Percentiles rank a stretch among this genome's conserved stretches.
phyloP scores from a whole-genome alignment of 352 stramenopile genomes.

The Phytopythium ostracodes region DNA sequence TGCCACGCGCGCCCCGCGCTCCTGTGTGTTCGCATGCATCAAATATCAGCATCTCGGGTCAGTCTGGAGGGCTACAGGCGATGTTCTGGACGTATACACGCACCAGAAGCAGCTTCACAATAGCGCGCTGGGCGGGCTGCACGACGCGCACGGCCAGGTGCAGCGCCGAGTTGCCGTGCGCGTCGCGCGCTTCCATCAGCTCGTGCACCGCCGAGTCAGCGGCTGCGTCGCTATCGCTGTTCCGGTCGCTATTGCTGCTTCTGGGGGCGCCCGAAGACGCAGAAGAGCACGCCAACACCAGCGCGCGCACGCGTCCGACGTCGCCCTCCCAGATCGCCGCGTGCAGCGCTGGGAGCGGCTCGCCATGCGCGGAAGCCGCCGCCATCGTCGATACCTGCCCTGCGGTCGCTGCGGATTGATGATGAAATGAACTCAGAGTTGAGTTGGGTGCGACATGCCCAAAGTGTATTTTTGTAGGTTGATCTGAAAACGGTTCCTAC shows the following conservation, averaged over 20 bases:
- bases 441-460: no score
- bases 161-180: constrained; percentile 61
- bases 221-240: constrained; percentile 6
- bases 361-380: background rate
- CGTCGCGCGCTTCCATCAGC: constrained; percentile 53
- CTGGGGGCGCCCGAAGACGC: constrained; percentile 12
- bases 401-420: background rate
- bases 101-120: constrained; percentile 60
- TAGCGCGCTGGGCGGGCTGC: constrained; percentile 50
- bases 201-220: constrained; percentile 17
- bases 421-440: no score
- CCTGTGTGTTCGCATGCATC: constrained; percentile 1
- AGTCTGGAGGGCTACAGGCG: background rate
- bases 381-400: background rate
- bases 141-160: constrained; percentile 69
- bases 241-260: background rate
- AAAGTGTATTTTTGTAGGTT: no score
- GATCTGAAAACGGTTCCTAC: no score
- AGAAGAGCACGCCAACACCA: constrained; percentile 17
- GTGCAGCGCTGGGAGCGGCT: constrained; percentile 35
- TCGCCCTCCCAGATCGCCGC: constrained; percentile 73
- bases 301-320: constrained; percentile 19
- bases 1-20: constrained; percentile 17
- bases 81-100: background rate
- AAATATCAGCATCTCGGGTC: background rate